Conservation (phyloP, 2,329 filamentous ascomycete genomes). For the Cladophialophora psammophila region DNA sequence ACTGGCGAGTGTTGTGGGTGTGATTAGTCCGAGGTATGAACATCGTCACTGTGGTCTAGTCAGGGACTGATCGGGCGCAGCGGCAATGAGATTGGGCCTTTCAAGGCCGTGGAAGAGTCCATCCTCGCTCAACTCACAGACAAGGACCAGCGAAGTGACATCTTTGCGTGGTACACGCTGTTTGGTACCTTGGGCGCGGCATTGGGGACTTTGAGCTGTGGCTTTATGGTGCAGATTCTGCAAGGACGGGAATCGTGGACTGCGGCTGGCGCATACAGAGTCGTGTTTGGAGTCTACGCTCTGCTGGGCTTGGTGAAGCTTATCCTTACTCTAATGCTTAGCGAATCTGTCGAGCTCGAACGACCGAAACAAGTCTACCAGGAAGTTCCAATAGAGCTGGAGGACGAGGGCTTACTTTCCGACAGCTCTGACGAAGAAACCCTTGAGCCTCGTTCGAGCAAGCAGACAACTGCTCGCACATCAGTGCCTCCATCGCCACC, state of each 20-base stretch:
- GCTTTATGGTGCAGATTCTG: slow-evolving; percentile 65
- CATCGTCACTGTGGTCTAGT: neutral
- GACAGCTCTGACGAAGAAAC: slow-evolving; percentile 3
- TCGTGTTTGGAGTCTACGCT: slow-evolving; percentile 66
- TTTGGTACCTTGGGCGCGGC: slow-evolving; percentile 67
- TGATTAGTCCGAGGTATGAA: slow-evolving; percentile 61
- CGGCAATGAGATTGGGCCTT: slow-evolving; percentile 72
- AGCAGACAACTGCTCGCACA: neutral
- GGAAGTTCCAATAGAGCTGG: slow-evolving; percentile 5
- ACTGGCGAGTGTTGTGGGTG: slow-evolving; percentile 65
- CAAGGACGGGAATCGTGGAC: slow-evolving; percentile 54
- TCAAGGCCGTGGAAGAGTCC: slow-evolving; percentile 71
- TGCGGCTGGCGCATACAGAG: slow-evolving; percentile 58
- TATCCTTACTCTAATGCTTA: slow-evolving; percentile 59
- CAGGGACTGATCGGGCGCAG: slow-evolving; percentile 14
- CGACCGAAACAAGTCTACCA: slow-evolving; percentile 4
- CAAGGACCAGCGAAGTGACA: slow-evolving; percentile 63
- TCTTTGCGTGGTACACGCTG: slow-evolving; percentile 69
- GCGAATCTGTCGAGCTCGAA: slow-evolving; percentile 53
- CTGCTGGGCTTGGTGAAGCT: slow-evolving; percentile 65
- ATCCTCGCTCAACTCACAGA: slow-evolving; percentile 68
- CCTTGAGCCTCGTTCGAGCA: neutral
- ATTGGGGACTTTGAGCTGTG: slow-evolving; percentile 65
- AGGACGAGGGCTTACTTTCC: slow-evolving; percentile 6
- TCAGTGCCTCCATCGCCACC: neutral